Evolutionary conservation across 805 yeast species (phyloP).

Genomic region (Wickerhamomyces subpelliculosus): DNA sequence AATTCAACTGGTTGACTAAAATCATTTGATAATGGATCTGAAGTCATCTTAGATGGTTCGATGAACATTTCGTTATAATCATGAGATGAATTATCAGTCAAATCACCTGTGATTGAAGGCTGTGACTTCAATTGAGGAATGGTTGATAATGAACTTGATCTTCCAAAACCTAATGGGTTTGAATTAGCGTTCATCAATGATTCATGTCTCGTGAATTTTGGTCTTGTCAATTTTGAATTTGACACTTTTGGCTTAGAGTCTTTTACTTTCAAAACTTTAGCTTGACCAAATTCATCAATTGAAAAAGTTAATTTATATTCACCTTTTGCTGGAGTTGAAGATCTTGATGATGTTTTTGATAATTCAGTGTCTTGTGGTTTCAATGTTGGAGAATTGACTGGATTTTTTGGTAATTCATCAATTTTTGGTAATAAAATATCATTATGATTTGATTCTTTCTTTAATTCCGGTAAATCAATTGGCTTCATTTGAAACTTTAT

Average conservation of each 20-base stretch:
- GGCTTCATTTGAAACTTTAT: conserved; percentile 20
- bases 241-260: background rate
- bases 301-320: conserved; percentile 11
- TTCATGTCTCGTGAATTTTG: conserved; percentile 16
- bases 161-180: conserved; percentile 3
- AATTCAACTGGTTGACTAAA: conserved; percentile 8
- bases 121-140: conserved; percentile 3
- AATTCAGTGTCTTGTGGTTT: conserved; percentile 4
- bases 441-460: conserved; percentile 1
- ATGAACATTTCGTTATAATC: conserved; percentile 13
- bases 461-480: conserved; percentile 11
- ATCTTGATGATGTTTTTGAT: background rate
- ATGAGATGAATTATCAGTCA: background rate
- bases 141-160: conserved; percentile 11
- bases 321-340: background rate
- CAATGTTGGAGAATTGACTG: conserved; percentile 15
- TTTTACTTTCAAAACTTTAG: conserved; percentile 13
- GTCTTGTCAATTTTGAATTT: conserved; percentile 3
- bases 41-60: conserved; percentile 17
- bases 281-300: conserved; percentile 22
- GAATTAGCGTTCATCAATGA: conserved; percentile 7
- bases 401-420: conserved; percentile 12
- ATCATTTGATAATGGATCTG: conserved; percentile 14
- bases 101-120: background rate
- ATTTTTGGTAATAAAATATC: conserved; percentile 12